phyloP scores from a whole-genome alignment of 257 asterid species.

The Salvia splendens region DNA sequence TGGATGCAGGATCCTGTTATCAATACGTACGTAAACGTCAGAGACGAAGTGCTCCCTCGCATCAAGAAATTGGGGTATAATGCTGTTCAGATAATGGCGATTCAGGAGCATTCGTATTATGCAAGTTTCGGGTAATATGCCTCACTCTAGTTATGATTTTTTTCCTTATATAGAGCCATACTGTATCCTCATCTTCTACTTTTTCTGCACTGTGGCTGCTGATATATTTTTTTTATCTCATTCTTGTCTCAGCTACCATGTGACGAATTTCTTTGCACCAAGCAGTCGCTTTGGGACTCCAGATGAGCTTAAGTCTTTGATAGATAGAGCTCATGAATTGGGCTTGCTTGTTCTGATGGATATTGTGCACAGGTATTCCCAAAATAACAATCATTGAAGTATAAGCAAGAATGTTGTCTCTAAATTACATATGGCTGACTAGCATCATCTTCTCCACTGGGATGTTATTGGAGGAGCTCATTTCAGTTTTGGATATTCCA shows the following conservation, averaged over 20 bases:
- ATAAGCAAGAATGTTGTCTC: constrained; percentile 17
- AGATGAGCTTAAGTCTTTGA: constrained; percentile 91
- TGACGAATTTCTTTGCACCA: constrained; percentile 98
- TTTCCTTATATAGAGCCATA: not conserved
- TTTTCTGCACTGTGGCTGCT: constrained; percentile 20
- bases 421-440: constrained; percentile 10
- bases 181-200: not conserved
- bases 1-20: constrained; percentile 81
- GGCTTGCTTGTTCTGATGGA: constrained; percentile 98
- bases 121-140: constrained; percentile 92
- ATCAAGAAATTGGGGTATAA: constrained; percentile 94
- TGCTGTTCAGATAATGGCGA: constrained; percentile 99
- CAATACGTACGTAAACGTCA: constrained; percentile 82
- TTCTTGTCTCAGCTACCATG: constrained; percentile 77
- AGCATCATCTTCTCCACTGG: constrained; percentile 22
- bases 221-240: constrained; percentile 27
- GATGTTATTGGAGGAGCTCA: constrained; percentile 8
- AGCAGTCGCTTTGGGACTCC: constrained; percentile 99
- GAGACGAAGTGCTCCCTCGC: constrained; percentile 98
- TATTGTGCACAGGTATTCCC: constrained; percentile 90
- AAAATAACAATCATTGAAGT: constrained; percentile 21
- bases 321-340: constrained; percentile 96
- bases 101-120: constrained; percentile 99
- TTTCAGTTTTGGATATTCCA: constrained; percentile 3
- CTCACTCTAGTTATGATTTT: constrained; percentile 21